A percentile compares a stretch with the other conserved stretches of the same genome.
Conservation (phyloP, 1,139 yeast genomes). For the Geotrichum citri-aurantii region DNA sequence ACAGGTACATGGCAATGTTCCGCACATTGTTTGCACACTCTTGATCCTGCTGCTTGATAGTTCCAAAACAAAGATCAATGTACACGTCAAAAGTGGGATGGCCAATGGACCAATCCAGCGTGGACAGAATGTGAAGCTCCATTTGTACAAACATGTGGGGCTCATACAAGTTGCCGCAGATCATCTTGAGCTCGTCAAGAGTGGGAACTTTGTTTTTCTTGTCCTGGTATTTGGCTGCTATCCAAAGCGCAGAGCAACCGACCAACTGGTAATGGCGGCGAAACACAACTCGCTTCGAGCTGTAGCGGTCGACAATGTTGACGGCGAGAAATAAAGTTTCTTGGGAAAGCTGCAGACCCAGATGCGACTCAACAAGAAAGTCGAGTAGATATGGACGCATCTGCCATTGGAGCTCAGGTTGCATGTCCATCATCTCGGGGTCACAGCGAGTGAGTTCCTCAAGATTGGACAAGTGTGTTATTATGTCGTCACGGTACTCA, state of each 20-base stretch:
- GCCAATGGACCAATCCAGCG: conserved; percentile 76
- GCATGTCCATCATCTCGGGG: conserved; percentile 69
- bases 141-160: conserved; percentile 88
- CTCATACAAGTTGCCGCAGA: conserved; percentile 84
- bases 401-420: conserved; percentile 88
- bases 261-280: conserved; percentile 88
- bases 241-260: conserved; percentile 91
- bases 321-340: conserved; percentile 77
- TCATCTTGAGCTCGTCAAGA: conserved; percentile 62
- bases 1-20: conserved; percentile 54
- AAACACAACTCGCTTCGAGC: conserved; percentile 86
- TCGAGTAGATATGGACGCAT: conserved; percentile 88
- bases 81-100: conserved; percentile 44
- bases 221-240: conserved; percentile 90
- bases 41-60: conserved; percentile 28
- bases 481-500: conserved; percentile 9
- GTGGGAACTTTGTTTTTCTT: conserved; percentile 81
- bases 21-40: conserved; percentile 43
- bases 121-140: conserved; percentile 84
- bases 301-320: conserved; percentile 81
- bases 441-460: conserved; percentile 23
- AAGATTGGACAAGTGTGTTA: conserved; percentile 6
- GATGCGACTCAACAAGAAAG: conserved; percentile 75
- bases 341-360: conserved; percentile 66
- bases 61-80: conserved; percentile 30